Evolutionary conservation across 495 filamentous ascomycete species (phyloP).

Genomic region (Neurospora sp.): DNA sequence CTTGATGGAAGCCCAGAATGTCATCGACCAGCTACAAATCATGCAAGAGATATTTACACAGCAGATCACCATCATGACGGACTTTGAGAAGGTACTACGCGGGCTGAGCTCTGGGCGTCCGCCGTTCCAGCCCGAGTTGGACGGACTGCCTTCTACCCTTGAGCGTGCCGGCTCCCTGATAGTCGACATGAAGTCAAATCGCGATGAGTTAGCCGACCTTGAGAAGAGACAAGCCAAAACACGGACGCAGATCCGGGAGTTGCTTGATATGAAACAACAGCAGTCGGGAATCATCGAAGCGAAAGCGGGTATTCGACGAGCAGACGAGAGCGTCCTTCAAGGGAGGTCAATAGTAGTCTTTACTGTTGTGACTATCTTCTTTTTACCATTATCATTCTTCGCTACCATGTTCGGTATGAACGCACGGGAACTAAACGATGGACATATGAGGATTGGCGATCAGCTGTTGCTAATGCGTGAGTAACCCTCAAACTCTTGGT

Average conservation of each 20-base stretch:
- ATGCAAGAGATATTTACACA: constrained; percentile 62
- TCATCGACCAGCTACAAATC: constrained; percentile 33
- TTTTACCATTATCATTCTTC: constrained; percentile 34
- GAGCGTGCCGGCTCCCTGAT: constrained; percentile 10
- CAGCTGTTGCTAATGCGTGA: constrained; percentile 30
- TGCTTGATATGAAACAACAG: constrained; percentile 55
- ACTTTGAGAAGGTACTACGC: constrained; percentile 44
- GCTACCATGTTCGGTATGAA: constrained; percentile 36
- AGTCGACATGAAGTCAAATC: constrained; percentile 16
- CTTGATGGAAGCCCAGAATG: constrained; percentile 55
- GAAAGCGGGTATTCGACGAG: constrained; percentile 45
- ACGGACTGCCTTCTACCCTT: constrained; percentile 3
- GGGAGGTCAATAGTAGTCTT: constrained; percentile 55
- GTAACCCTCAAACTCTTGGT: background rate
- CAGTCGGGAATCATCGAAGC: constrained; percentile 55
- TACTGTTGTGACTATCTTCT: constrained; percentile 55
- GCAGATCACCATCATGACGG: constrained; percentile 48
- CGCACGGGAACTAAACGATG: constrained; percentile 19
- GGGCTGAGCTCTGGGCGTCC: constrained; percentile 1
- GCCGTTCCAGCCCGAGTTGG: background rate
- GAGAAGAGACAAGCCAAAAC: constrained; percentile 15
- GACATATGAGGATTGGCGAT: constrained; percentile 10
- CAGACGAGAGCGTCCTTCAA: constrained; percentile 48
- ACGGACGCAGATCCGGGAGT: constrained; percentile 25
- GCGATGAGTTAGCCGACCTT: constrained; percentile 9